These are phyloP conservation scores for Scheffersomyces stipitis DNA, from an alignment of 805 yeast genomes.

Conservation along the genomic window DNA sequence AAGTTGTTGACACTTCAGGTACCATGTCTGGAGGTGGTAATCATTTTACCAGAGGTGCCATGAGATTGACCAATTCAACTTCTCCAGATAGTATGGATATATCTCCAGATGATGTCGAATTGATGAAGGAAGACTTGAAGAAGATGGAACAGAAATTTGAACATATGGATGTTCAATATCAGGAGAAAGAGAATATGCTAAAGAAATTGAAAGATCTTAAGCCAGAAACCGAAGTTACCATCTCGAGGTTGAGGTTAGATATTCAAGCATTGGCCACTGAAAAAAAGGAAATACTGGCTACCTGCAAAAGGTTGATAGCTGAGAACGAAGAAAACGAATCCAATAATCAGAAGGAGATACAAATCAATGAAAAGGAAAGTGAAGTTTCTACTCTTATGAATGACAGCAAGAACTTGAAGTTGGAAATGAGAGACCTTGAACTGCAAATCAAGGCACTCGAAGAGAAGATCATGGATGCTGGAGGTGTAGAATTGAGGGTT, in stretches of 20 bases:
- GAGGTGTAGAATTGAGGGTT: slow-evolving; percentile 79
- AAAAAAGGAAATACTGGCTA: slow-evolving; percentile 43
- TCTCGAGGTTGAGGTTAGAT: slow-evolving; percentile 62
- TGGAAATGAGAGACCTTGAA: slow-evolving; percentile 56
- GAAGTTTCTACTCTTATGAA: slow-evolving; percentile 17
- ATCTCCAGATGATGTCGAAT: slow-evolving; percentile 56
- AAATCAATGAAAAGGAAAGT: slow-evolving; percentile 32
- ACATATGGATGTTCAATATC: slow-evolving; percentile 47
- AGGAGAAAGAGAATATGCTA: slow-evolving; percentile 61
- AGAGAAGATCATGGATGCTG: slow-evolving; percentile 81
- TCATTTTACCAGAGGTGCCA: slow-evolving; percentile 66
- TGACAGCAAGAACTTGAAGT: slow-evolving; percentile 38
- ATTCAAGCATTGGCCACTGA: slow-evolving; percentile 60
- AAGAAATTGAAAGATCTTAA: slow-evolving; percentile 58
- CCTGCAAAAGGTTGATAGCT: slow-evolving; percentile 41
- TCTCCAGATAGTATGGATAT: slow-evolving; percentile 29
- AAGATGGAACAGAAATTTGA: slow-evolving; percentile 56
- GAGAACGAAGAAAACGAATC: slow-evolving; percentile 33
- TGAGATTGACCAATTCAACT: slow-evolving; percentile 53
- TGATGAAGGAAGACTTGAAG: slow-evolving; percentile 51
- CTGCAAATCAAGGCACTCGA: slow-evolving; percentile 59
- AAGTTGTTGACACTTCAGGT: slow-evolving; percentile 88
- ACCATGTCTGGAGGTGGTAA: slow-evolving; percentile 97
- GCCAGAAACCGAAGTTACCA: slow-evolving; percentile 65
- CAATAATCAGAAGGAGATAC: slow-evolving; percentile 33